phyloP scores from a whole-genome alignment of 768 basidiomycete species.

The Podaxis sp. region DNA sequence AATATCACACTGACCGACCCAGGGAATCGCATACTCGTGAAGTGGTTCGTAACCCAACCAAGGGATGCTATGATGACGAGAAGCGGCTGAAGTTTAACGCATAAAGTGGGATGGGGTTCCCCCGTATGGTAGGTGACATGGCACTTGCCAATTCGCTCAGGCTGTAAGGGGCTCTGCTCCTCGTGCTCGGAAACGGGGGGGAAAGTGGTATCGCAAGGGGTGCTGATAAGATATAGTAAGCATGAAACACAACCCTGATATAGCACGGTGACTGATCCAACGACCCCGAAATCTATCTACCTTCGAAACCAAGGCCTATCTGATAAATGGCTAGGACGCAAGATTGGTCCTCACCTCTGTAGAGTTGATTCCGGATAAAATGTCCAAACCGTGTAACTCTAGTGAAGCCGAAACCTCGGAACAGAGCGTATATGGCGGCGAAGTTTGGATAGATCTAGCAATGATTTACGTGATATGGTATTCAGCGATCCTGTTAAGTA shows the following conservation, averaged over 20 bases:
- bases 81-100: conserved; percentile 32
- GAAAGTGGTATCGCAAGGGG: conserved; percentile 73
- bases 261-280: conserved; percentile 6
- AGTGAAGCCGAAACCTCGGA: conserved; percentile 77
- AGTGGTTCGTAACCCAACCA: conserved; percentile 82
- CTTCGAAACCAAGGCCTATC: conserved; percentile 68
- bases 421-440: conserved; percentile 74
- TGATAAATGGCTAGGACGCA: conserved; percentile 57
- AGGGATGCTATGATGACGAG: conserved; percentile 59
- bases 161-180: conserved; percentile 60
- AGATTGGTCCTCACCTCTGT: conserved; percentile 55
- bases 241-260: not conserved
- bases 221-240: conserved; percentile 32
- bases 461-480: conserved; percentile 76
- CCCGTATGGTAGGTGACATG: not conserved
- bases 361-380: conserved; percentile 45
- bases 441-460: conserved; percentile 84
- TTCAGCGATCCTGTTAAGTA: conserved; percentile 67
- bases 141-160: conserved; percentile 51
- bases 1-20: conserved; percentile 68
- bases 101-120: not conserved
- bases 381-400: conserved; percentile 67
- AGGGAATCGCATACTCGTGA: conserved; percentile 56
- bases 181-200: conserved; percentile 63
- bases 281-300: conserved; percentile 71